phyloP scores from a whole-genome alignment of 768 basidiomycete species.

The Pleurotus djamor region DNA sequence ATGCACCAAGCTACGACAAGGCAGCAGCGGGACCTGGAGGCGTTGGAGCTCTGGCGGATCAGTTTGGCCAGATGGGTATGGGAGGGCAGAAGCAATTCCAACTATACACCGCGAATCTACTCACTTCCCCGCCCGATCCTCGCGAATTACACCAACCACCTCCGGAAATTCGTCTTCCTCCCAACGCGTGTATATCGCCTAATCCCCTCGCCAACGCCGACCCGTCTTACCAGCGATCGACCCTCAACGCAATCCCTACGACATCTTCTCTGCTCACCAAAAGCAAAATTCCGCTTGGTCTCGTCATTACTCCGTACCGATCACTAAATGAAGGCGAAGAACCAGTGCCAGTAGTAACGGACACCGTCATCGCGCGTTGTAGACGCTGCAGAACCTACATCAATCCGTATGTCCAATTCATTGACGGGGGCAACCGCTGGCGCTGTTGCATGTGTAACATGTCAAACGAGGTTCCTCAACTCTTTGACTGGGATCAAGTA shows the following conservation, averaged over 20 bases:
- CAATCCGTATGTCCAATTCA: conserved; percentile 96
- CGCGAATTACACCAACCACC: conserved; percentile 77
- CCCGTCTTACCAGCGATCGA: conserved; percentile 88
- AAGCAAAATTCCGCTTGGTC: conserved; percentile 85
- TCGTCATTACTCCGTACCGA: conserved; percentile 90
- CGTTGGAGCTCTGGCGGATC: conserved; percentile 70
- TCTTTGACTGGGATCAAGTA: conserved; percentile 97
- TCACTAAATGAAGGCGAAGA: conserved; percentile 81
- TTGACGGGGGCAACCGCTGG: conserved; percentile 98
- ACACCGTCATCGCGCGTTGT: conserved; percentile 95
- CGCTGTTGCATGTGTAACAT: conserved; percentile 99
- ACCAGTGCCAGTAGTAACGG: conserved; percentile 85
- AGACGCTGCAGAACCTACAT: conserved; percentile 96
- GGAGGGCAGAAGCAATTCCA: conserved; percentile 74
- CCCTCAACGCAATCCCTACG: conserved; percentile 91
- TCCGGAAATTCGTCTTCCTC: conserved; percentile 88
- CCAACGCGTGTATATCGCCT: conserved; percentile 77
- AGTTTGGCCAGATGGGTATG: conserved; percentile 90
- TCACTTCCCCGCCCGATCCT: conserved; percentile 92
- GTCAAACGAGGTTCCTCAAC: conserved; percentile 96
- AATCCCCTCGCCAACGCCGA: conserved; percentile 83
- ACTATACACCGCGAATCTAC: conserved; percentile 86
- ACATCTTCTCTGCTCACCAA: conserved; percentile 86
- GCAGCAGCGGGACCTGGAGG: conserved; percentile 13
- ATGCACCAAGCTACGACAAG: conserved; percentile 36